phyloP scores from a whole-genome alignment of 805 yeast genomes.

The Soucietia sequanensis region DNA sequence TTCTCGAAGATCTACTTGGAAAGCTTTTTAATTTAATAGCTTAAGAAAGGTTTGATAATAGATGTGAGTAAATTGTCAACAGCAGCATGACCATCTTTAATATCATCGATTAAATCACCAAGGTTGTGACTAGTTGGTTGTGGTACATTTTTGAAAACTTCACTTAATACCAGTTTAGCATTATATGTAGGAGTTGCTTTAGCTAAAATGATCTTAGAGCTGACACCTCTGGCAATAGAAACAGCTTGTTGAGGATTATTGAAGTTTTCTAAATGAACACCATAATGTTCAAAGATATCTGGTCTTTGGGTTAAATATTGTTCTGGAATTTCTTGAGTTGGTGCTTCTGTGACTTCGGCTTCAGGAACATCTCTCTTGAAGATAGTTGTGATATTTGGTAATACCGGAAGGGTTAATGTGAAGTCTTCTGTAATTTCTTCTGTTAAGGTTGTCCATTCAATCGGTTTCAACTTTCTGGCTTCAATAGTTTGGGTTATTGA shows the following conservation, averaged over 20 bases:
- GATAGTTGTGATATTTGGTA: background rate
- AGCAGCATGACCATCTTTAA: background rate
- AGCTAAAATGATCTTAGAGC: background rate
- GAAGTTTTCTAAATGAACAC: constrained; percentile 1
- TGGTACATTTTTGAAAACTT: constrained; percentile 1
- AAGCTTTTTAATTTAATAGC: background rate
- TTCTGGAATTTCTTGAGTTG: background rate
- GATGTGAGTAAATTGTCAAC: background rate
- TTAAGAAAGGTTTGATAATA: constrained; percentile 1
- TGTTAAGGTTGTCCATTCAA: background rate
- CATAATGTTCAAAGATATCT: constrained; percentile 1
- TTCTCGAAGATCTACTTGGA: no score
- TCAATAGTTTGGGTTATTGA: no score
- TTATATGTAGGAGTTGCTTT: constrained; percentile 2
- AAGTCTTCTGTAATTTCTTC: background rate
- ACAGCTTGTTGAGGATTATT: constrained; percentile 1
- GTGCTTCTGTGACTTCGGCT: background rate
- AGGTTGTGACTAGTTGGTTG: background rate
- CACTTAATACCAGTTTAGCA: background rate
- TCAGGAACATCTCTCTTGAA: constrained; percentile 5
- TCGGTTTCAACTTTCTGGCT: background rate
- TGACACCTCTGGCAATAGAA: background rate
- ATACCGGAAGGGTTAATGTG: background rate
- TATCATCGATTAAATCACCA: background rate
- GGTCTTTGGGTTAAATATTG: background rate